phyloP scores from a whole-genome alignment of 371 early-diverging fungal species.

The Funneliformis caledonium region DNA sequence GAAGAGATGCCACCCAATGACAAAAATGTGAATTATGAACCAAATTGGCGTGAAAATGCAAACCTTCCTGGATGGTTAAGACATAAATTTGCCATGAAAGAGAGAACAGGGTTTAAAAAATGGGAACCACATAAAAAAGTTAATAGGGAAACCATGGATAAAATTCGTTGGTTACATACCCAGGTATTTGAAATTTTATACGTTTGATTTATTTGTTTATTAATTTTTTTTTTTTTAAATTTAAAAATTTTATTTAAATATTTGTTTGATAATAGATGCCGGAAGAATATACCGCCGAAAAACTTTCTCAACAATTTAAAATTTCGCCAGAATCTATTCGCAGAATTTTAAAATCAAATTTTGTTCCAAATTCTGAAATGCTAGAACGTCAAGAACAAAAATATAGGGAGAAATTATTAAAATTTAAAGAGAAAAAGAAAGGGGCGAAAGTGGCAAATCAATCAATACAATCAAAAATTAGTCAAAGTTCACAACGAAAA shows the following conservation, averaged over 20 bases:
- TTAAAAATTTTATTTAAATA: neutral
- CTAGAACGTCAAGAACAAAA: conserved; percentile 8
- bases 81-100: conserved; percentile 27
- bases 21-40: conserved; percentile 5
- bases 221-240: too few species aligned
- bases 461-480: too few species aligned
- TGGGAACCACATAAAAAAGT: conserved; percentile 37
- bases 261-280: conserved; percentile 9
- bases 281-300: conserved; percentile 17
- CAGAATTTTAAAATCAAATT: conserved; percentile 32
- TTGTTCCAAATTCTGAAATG: neutral
- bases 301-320: conserved; percentile 15
- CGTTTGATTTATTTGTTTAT: neutral
- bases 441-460: neutral
- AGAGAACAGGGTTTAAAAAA: conserved; percentile 13
- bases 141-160: conserved; percentile 27
- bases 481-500: too few species aligned
- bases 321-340: conserved; percentile 28
- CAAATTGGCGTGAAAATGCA: conserved; percentile 18
- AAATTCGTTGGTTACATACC: conserved; percentile 19
- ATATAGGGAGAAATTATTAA: neutral
- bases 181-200: conserved; percentile 4
- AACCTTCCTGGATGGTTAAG: conserved; percentile 28
- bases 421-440: conserved; percentile 6
- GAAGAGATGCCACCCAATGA: neutral